A percentile compares a stretch with the other conserved stretches of the same genome.
phyloP scores from a whole-genome alignment of 495 filamentous ascomycete species.

The Hypoxylon lienhwacheense region DNA sequence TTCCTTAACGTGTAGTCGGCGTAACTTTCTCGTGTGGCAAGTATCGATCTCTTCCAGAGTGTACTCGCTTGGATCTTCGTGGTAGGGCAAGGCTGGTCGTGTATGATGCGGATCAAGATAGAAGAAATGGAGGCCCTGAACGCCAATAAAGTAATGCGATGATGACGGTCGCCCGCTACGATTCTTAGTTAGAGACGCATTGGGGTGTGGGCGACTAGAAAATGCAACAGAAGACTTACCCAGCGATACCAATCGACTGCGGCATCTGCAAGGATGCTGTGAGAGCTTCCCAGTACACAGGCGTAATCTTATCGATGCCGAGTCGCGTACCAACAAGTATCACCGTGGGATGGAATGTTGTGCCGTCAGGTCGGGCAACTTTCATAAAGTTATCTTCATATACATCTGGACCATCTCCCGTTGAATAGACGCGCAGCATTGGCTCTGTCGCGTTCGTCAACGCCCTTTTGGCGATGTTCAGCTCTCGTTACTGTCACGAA shows the following conservation, averaged over 20 bases:
- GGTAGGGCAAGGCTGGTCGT: constrained; percentile 65
- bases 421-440: constrained; percentile 79
- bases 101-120: constrained; percentile 93
- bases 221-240: constrained; percentile 59
- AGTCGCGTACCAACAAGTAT: constrained; percentile 85
- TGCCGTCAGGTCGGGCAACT: constrained; percentile 65
- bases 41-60: constrained; percentile 72
- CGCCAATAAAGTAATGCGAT: constrained; percentile 96
- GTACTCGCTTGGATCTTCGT: constrained; percentile 55
- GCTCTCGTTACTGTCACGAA: neutral
- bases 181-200: constrained; percentile 11
- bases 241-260: constrained; percentile 93
- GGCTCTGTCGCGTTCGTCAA: constrained; percentile 64
- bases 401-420: constrained; percentile 85
- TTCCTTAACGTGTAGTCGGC: constrained; percentile 80
- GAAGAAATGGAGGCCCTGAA: constrained; percentile 86
- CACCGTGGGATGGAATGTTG: constrained; percentile 75
- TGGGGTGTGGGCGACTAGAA: neutral
- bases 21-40: constrained; percentile 84
- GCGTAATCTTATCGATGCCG: constrained; percentile 90
- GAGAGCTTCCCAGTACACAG: constrained; percentile 88
- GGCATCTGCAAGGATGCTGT: constrained; percentile 77
- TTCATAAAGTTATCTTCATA: constrained; percentile 85
- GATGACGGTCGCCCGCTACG: constrained; percentile 85
- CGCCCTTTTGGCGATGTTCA: constrained; percentile 55